phyloP scores from a whole-genome alignment of 169 alveolate species.

The Plasmodium blacklocki region DNA sequence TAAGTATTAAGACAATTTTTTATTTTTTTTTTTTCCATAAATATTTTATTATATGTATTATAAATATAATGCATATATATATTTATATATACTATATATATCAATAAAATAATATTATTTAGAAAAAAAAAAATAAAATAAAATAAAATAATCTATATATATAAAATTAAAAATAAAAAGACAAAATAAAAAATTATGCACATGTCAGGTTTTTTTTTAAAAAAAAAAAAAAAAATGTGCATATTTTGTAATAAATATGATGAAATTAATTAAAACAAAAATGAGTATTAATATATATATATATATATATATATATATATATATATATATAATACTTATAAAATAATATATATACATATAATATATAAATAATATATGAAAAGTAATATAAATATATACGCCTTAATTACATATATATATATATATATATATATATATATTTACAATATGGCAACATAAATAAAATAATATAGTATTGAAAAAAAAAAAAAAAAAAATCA shows the following conservation, averaged over 20 bases:
- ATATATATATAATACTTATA: constrained; percentile 12
- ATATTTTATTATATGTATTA: too few species aligned
- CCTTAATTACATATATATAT: neutral
- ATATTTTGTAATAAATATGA: too few species aligned
- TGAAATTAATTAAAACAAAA: too few species aligned
- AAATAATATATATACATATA: neutral
- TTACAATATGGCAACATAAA: neutral
- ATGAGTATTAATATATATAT: neutral
- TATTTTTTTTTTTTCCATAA: too few species aligned
- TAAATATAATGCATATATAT: too few species aligned
- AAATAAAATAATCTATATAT: neutral
- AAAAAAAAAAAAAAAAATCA: constrained; percentile 9
- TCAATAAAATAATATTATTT: too few species aligned
- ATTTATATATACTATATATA: too few species aligned
- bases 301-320: constrained; percentile 17
- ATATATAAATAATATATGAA: constrained; percentile 1
- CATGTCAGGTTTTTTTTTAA: too few species aligned
- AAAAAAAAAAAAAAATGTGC: too few species aligned
- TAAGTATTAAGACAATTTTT: too few species aligned
- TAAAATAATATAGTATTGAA: neutral
- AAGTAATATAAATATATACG: constrained; percentile 8
- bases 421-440: constrained; percentile 20
- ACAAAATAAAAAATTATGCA: too few species aligned
- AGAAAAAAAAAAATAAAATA: constrained; percentile 1
- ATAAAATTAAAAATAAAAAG: too few species aligned